Evolutionary conservation across 805 yeast genomes (phyloP), one percentile per base, ranked within the genome.

Genomic region (Metschnikowia sp.): DNA sequence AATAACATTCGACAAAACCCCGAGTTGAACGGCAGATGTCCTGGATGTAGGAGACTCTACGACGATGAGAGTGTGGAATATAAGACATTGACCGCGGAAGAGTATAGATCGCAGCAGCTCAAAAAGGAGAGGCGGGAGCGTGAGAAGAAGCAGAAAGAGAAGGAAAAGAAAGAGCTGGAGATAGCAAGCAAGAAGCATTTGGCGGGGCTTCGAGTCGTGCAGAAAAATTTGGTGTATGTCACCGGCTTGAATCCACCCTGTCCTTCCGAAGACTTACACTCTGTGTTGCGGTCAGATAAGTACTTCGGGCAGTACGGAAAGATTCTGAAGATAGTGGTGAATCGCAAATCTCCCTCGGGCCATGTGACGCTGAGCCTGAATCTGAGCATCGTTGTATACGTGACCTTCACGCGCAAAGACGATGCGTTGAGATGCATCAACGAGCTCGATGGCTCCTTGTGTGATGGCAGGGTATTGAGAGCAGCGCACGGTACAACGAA

Each of bases 401-500:
- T 94, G 31, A 94, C 99, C 0, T 94, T 88, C 70, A 81, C 94
- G 6, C 79, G 80, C 51, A 94, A 91, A 62, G 99, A 94, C 56
- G 99, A 94, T 62, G 99, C 99, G 1, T 86, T 92, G 43, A 81
- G 79, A 59, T 94, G 99, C 71, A 94, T 94, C 46, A 82, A 84
- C 36, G 96, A 95, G 41, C 88, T 94, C 42, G 88, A 94, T 66
- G 98, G 98, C 9, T 86, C 96, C 1, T 75, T 89, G 39, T 85
- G 91, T 65, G 99, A 94, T 63, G 97, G 98, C 2, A 81, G 90
- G 60, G 76, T 86, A 32, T 76, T 94, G 53, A 78, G 92, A 51
- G 99, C 99, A 12, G 97, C 98, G 0, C 96, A 91, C 66, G 99
- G 99, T 63, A 94, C 99, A 4, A 94, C 99, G 10, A 94, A 94